Percentiles rank a stretch among this genome's conserved stretches.
Evolutionary conservation across 805 yeast species (phyloP).

Genomic region (Ogataea siamensis): DNA sequence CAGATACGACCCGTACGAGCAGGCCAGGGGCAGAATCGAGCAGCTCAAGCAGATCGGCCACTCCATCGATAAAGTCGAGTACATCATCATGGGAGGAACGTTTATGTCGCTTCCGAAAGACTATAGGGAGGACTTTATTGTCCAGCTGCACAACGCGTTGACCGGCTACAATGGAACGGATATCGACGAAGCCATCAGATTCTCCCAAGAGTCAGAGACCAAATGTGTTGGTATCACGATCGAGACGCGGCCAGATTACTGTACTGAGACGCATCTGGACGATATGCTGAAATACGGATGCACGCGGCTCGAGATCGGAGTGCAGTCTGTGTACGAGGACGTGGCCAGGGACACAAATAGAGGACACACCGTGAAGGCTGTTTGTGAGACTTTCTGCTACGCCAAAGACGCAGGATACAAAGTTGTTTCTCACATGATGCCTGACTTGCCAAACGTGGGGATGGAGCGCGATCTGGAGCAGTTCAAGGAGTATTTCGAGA

Average conservation of each 20-base stretch:
- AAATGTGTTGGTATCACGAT: constrained; percentile 98
- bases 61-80: constrained; percentile 95
- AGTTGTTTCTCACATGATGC: constrained; percentile 99
- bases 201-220: constrained; percentile 90
- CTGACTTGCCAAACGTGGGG: constrained; percentile 97
- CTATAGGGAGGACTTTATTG: constrained; percentile 85
- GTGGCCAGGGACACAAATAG: constrained; percentile 98
- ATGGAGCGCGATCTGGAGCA: constrained; percentile 98
- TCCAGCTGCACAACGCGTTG: constrained; percentile 89
- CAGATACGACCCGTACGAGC: constrained; percentile 96
- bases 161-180: constrained; percentile 88
- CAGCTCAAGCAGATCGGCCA: constrained; percentile 95
- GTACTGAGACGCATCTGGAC: constrained; percentile 91
- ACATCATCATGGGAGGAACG: constrained; percentile 98
- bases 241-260: constrained; percentile 97
- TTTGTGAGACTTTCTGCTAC: constrained; percentile 89
- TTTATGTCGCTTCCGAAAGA: constrained; percentile 92
- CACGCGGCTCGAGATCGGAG: constrained; percentile 95
- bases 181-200: constrained; percentile 84
- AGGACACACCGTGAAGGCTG: constrained; percentile 96
- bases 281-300: constrained; percentile 97
- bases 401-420: constrained; percentile 99
- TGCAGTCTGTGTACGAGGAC: constrained; percentile 95
- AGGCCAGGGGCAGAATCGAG: constrained; percentile 95
- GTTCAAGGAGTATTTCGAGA: constrained; percentile 93